Percentiles rank a stretch among this genome's conserved stretches.
These are phyloP conservation scores for Phaffia tasmanica DNA, from an alignment of 768 basidiomycete species.

Conservation along the genomic window DNA sequence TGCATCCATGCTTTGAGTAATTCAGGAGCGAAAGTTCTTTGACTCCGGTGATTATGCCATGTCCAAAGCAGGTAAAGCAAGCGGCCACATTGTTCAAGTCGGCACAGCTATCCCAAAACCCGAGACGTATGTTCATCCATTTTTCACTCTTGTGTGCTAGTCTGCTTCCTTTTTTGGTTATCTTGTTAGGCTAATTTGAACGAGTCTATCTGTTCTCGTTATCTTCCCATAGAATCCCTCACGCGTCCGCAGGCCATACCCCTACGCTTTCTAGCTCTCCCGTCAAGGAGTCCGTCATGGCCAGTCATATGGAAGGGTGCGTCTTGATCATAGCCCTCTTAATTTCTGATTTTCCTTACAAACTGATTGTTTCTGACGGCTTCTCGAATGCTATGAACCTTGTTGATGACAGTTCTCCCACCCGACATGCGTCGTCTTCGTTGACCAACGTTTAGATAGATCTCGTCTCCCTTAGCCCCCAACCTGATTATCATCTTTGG, in stretches of 20 bases:
- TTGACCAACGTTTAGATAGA: too few relatives aligned
- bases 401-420: too few relatives aligned
- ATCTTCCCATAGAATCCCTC: constrained; percentile 57
- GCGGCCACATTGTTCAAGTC: constrained; percentile 65
- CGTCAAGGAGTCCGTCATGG: constrained; percentile 48
- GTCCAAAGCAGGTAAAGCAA: constrained; percentile 73
- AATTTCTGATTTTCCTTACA: not conserved
- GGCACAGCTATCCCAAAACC: constrained; percentile 98
- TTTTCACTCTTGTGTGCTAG: constrained; percentile 5
- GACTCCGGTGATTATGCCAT: constrained; percentile 98
- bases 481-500: too few relatives aligned
- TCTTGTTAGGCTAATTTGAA: too few relatives aligned
- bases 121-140: constrained; percentile 58
- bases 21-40: constrained; percentile 95
- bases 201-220: too few relatives aligned
- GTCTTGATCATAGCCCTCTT: constrained; percentile 14
- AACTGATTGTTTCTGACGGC: not conserved
- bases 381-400: too few relatives aligned
- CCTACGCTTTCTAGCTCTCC: constrained; percentile 56
- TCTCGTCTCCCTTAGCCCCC: too few relatives aligned
- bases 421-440: too few relatives aligned
- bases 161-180: not conserved
- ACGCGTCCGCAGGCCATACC: constrained; percentile 52
- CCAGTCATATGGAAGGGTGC: not conserved
- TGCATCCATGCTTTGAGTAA: not conserved